Evolutionary conservation across 768 basidiomycete genomes (phyloP).

Genomic region (Lactifluus volemus): DNA sequence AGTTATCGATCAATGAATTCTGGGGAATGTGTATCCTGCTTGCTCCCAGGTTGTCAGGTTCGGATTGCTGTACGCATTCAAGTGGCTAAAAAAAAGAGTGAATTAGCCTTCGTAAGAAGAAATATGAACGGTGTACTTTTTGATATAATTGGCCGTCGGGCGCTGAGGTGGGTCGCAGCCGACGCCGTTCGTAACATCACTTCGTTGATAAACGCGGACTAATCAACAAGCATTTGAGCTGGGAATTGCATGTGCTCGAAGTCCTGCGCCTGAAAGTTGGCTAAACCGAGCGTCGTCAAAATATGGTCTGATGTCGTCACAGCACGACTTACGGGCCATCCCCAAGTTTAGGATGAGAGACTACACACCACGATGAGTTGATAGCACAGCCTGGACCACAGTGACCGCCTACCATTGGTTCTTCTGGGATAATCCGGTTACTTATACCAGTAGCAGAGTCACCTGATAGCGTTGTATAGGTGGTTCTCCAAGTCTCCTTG

Average conservation of each 20-base stretch:
- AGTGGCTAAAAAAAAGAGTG: slow-evolving; percentile 26
- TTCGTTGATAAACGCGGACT: slow-evolving; percentile 83
- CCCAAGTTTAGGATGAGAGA: slow-evolving; percentile 83
- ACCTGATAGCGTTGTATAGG: slow-evolving; percentile 56
- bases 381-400: slow-evolving; percentile 14
- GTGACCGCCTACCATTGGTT: slow-evolving; percentile 70
- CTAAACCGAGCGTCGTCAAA: slow-evolving; percentile 21
- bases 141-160: slow-evolving; percentile 79
- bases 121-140: slow-evolving; percentile 34
- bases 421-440: slow-evolving; percentile 68
- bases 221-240: slow-evolving; percentile 75
- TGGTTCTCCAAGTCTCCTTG: slow-evolving; percentile 61
- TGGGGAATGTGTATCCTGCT: slow-evolving; percentile 68
- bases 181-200: slow-evolving; percentile 55
- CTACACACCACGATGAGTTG: slow-evolving; percentile 30
- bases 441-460: slow-evolving; percentile 50
- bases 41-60: slow-evolving; percentile 82
- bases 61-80: slow-evolving; percentile 63
- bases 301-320: background rate
- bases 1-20: slow-evolving; percentile 33
- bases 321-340: slow-evolving; percentile 45
- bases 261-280: slow-evolving; percentile 66
- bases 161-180: slow-evolving; percentile 72
- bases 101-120: background rate
- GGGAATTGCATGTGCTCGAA: slow-evolving; percentile 71